phyloP scores from a whole-genome alignment of 345 rosid genomes.

The Sisymbrium irio region DNA sequence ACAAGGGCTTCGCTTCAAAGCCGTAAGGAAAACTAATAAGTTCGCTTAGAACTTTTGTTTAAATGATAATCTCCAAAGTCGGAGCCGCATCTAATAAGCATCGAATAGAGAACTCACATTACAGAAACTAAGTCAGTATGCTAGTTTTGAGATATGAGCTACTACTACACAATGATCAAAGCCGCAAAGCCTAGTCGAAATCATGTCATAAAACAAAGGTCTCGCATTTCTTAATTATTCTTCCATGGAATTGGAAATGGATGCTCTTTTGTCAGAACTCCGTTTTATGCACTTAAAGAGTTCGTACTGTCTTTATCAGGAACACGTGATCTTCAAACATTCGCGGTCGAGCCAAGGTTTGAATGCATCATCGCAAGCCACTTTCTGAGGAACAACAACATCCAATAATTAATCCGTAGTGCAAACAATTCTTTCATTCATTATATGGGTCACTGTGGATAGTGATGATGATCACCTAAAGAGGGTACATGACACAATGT shows the following conservation, averaged over 20 bases:
- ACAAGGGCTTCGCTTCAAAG: too few relatives aligned
- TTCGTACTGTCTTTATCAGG: not conserved
- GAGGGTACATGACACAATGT: not conserved
- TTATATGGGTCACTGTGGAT: not conserved
- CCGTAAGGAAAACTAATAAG: too few relatives aligned
- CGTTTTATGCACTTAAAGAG: not conserved
- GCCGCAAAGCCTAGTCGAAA: not conserved
- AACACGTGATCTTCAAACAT: constrained; percentile 37
- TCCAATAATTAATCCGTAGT: not conserved
- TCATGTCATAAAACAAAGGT: not conserved
- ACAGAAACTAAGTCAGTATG: not conserved
- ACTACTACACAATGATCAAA: not conserved
- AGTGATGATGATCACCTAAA: not conserved
- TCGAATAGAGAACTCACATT: not conserved
- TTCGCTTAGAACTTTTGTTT: not conserved
- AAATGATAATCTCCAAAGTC: not conserved
- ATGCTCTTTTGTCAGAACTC: not conserved
- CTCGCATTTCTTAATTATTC: too few relatives aligned
- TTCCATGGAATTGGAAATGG: too few relatives aligned
- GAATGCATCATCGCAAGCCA: constrained; percentile 45
- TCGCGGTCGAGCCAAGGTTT: constrained; percentile 53
- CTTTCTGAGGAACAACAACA: constrained; percentile 40
- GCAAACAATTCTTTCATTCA: not conserved
- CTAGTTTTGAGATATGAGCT: not conserved
- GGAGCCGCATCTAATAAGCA: not conserved